Evolutionary conservation across 169 alveolate species (phyloP), one percentile per base, ranked within the genome.

Genomic region (Cryptosporidium viatorum): DNA sequence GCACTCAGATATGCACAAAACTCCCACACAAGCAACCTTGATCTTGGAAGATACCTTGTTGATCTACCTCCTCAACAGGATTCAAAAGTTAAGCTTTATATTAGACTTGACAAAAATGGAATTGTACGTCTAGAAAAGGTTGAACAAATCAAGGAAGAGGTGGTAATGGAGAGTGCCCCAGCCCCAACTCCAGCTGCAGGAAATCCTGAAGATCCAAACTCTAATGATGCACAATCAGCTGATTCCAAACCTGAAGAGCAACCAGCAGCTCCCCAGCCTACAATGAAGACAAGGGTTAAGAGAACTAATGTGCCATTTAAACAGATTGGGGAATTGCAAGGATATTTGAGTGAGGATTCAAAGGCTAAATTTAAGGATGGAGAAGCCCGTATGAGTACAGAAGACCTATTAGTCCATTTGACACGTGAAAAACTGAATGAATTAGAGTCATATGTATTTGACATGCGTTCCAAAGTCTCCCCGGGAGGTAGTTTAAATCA

Each of bases 101-200:
- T 94, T 33, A 80, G 92, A 41, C 84, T 93, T 10, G 93, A 93
- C 52, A 70, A 68, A 6, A 93, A 94, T 75, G 94, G 95, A 12
- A 84, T 93, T 35, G 91, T 93, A 4, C 35, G 69, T 7, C 84
- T 94, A 8, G 95, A 91, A 37, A 92, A 93, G 43, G 93, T 86
- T 23, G 93, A 91, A 65, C 86, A 91, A n/a, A 69, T 86, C 7
- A 94, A 92, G 84, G 94, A 93, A 50, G 92, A 91, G 86, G 48
- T 65, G 67, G 95, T 94, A 43, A 93, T 92, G 43, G 96, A 93
- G 67, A 93, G 92, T 73, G 93, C 93, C 37, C 94, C 97, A 3
- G 92, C 93, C 8, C 23, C 73, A 41, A 31, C 67, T 39, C 84
- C 84, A 45, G 86, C 86, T 50, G 51, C 84, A 67, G 68, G 29